Evolutionary conservation across 176 grass and related monocot genomes (phyloP).

Genomic region (Lolium perenne): DNA sequence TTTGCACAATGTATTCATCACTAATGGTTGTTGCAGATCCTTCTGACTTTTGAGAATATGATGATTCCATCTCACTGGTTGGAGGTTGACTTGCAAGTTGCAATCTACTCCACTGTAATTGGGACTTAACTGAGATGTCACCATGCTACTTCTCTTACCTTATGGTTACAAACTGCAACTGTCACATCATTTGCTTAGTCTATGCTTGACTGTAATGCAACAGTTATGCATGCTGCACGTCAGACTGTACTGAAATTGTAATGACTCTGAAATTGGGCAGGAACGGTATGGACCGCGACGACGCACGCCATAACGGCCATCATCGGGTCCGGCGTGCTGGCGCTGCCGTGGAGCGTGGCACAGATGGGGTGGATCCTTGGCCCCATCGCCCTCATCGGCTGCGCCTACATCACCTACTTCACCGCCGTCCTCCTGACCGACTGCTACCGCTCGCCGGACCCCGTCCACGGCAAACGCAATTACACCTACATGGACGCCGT

Average conservation of each 20-base stretch:
- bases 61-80: background rate
- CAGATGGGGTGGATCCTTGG: constrained; percentile 96
- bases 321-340: constrained; percentile 91
- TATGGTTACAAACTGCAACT: background rate
- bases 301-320: constrained; percentile 88
- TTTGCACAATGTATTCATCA: constrained; percentile 31
- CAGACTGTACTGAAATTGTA: background rate
- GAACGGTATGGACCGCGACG: constrained; percentile 92
- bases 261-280: constrained; percentile 37
- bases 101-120: background rate
- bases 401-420: constrained; percentile 89
- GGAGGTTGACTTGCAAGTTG: constrained; percentile 16
- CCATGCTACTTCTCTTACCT: background rate
- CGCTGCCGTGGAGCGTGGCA: constrained; percentile 95
- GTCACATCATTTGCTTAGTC: background rate
- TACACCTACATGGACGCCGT: constrained; percentile 95
- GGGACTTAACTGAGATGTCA: background rate
- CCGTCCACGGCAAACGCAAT: constrained; percentile 88
- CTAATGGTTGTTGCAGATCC: background rate
- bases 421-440: constrained; percentile 82
- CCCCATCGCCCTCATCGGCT: constrained; percentile 75
- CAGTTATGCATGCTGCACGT: background rate
- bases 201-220: background rate
- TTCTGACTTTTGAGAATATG: background rate
- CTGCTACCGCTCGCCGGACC: constrained; percentile 89